phyloP scores from a whole-genome alignment of 371 early-diverging fungal genomes.

The Rhizopus microsporus region DNA sequence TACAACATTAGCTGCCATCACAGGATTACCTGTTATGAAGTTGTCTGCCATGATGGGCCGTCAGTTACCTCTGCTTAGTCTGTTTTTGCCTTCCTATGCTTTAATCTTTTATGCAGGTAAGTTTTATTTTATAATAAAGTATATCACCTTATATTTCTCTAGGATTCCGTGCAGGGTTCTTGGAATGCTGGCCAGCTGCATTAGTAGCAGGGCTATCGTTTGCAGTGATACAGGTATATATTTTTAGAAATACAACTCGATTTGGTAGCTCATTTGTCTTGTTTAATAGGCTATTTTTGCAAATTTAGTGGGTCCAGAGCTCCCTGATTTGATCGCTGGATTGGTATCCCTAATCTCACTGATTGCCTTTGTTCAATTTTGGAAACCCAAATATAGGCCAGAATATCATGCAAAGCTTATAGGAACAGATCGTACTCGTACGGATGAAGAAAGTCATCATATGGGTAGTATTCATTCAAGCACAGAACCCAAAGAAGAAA shows the following conservation, averaged over 20 bases:
- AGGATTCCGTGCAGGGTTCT: constrained; percentile 38
- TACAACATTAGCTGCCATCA: constrained; percentile 48
- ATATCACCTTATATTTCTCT: neutral
- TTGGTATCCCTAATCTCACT: constrained; percentile 38
- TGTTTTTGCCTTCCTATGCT: constrained; percentile 47
- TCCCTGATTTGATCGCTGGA: constrained; percentile 53
- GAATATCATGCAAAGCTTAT: constrained; percentile 33
- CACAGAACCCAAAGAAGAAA: neutral
- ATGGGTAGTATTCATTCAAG: neutral
- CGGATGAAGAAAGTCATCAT: constrained; percentile 17
- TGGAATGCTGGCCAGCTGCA: constrained; percentile 52
- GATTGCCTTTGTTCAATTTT: constrained; percentile 47
- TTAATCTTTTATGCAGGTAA: constrained; percentile 42
- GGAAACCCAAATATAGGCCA: constrained; percentile 48
- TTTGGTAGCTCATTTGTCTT: neutral
- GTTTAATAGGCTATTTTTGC: constrained; percentile 34
- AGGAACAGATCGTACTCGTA: neutral
- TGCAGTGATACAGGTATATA: constrained; percentile 39
- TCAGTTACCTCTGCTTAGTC: constrained; percentile 45
- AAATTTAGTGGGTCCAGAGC: constrained; percentile 50
- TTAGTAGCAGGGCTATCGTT: constrained; percentile 49
- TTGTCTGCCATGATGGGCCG: constrained; percentile 54
- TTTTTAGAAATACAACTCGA: neutral
- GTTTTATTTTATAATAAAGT: neutral
- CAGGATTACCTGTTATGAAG: constrained; percentile 36